Conservation (phyloP, 1,139 yeast species). For the Spathaspora sp. region DNA sequence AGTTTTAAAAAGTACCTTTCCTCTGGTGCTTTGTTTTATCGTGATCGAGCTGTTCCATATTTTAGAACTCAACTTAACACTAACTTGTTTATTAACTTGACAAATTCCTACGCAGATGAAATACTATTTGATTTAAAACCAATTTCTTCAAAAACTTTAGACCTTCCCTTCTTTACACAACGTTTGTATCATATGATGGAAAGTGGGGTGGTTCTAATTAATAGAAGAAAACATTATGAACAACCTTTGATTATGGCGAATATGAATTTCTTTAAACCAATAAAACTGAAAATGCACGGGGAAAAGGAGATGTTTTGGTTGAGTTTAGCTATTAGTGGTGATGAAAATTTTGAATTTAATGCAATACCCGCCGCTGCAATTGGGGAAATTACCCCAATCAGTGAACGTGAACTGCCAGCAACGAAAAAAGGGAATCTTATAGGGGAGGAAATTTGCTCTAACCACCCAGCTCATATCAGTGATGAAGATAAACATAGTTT, state of each 20-base stretch:
- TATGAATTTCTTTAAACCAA: slow-evolving; percentile 38
- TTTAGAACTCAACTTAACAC: slow-evolving; percentile 30
- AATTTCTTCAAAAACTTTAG: not conserved
- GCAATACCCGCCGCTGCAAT: slow-evolving; percentile 51
- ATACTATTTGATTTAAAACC: slow-evolving; percentile 29
- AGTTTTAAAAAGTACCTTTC: slow-evolving; percentile 28
- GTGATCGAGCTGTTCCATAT: slow-evolving; percentile 44
- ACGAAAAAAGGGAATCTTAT: slow-evolving; percentile 16
- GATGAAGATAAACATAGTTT: slow-evolving; percentile 31
- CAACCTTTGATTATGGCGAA: slow-evolving; percentile 45
- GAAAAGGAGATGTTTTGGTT: slow-evolving; percentile 70
- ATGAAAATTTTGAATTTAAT: slow-evolving; percentile 50
- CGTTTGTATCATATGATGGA: slow-evolving; percentile 48
- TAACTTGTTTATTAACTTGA: slow-evolving; percentile 32
- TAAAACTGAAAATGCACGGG: slow-evolving; percentile 48
- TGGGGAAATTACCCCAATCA: slow-evolving; percentile 42
- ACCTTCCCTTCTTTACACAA: slow-evolving; percentile 20
- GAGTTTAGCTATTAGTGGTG: slow-evolving; percentile 53
- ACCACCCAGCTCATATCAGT: slow-evolving; percentile 38
- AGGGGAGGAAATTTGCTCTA: slow-evolving; percentile 33
- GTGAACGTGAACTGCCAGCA: slow-evolving; percentile 25
- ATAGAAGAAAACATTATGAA: slow-evolving; percentile 39
- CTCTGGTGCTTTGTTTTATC: slow-evolving; percentile 47
- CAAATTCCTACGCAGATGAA: slow-evolving; percentile 26
- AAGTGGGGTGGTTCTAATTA: slow-evolving; percentile 48